phyloP scores from a whole-genome alignment of 768 basidiomycete genomes.

The Galerina sulciceps region DNA sequence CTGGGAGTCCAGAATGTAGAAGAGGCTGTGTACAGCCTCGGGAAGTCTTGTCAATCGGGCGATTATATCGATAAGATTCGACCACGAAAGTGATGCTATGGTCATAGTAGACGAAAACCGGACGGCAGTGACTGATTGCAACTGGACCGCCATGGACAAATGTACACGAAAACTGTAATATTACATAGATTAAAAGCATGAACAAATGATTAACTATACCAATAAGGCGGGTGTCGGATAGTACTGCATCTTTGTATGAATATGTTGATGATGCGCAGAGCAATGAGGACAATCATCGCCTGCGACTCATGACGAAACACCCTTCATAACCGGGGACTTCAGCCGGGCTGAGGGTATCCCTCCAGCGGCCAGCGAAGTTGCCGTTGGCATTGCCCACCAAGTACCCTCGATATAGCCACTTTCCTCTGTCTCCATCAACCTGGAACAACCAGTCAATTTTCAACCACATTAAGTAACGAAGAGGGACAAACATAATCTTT shows the following conservation, averaged over 20 bases:
- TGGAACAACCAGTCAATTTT: slow-evolving; percentile 27
- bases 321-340: slow-evolving; percentile 81
- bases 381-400: slow-evolving; percentile 72
- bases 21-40: no score
- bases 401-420: slow-evolving; percentile 88
- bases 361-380: slow-evolving; percentile 83
- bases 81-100: no score
- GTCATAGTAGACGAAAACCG: no score
- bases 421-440: slow-evolving; percentile 75
- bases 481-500: slow-evolving; percentile 76
- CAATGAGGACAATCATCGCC: slow-evolving; percentile 39
- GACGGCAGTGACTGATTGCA: no score
- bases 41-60: no score
- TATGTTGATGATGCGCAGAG: background rate
- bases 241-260: background rate
- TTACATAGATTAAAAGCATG: background rate
- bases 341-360: slow-evolving; percentile 76
- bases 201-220: background rate
- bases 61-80: no score
- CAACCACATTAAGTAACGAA: background rate
- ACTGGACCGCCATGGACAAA: background rate
- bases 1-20: no score
- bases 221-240: background rate
- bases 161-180: background rate
- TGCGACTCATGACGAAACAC: slow-evolving; percentile 76